phyloP scores from a whole-genome alignment of 2,329 filamentous ascomycete species.

The Fusarium piperis region DNA sequence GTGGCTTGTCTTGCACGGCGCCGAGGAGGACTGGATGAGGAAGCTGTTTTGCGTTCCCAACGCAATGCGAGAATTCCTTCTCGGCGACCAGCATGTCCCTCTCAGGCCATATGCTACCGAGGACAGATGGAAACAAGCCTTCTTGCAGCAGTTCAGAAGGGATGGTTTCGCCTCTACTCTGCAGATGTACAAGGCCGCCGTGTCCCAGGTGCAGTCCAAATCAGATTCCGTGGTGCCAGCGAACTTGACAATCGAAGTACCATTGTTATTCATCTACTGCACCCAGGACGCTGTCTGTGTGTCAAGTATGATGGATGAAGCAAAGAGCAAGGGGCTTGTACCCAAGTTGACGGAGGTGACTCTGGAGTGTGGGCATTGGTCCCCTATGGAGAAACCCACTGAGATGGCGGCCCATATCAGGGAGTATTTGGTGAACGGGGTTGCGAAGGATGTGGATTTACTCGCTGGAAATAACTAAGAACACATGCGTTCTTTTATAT shows the following conservation, averaged over 20 bases:
- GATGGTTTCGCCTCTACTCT: slow-evolving; percentile 7
- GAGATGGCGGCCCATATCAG: slow-evolving; percentile 9
- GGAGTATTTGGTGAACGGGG: background rate
- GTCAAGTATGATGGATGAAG: slow-evolving; percentile 8
- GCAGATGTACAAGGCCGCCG: slow-evolving; percentile 18
- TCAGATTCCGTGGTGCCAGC: background rate
- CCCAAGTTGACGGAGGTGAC: slow-evolving; percentile 11
- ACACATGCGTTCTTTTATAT: too few relatives aligned
- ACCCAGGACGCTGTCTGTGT: slow-evolving; percentile 10
- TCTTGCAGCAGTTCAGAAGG: slow-evolving; percentile 2
- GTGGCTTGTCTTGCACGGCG: slow-evolving; percentile 18
- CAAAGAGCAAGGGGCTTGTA: slow-evolving; percentile 15
- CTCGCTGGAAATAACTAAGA: too few relatives aligned
- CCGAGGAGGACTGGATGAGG: slow-evolving; percentile 13
- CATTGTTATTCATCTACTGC: background rate
- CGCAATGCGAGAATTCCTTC: slow-evolving; percentile 17
- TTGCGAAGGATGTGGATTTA: background rate
- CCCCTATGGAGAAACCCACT: slow-evolving; percentile 19
- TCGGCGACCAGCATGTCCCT: slow-evolving; percentile 7
- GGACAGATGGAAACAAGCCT: slow-evolving; percentile 2
- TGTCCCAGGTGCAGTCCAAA: background rate
- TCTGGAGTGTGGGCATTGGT: slow-evolving; percentile 18
- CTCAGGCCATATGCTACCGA: slow-evolving; percentile 1
- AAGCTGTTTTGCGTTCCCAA: slow-evolving; percentile 21
- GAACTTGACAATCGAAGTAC: slow-evolving; percentile 4